Conservation (phyloP, 225 moss, liverwort and hornwort species). For the Marchantia paleacea region DNA sequence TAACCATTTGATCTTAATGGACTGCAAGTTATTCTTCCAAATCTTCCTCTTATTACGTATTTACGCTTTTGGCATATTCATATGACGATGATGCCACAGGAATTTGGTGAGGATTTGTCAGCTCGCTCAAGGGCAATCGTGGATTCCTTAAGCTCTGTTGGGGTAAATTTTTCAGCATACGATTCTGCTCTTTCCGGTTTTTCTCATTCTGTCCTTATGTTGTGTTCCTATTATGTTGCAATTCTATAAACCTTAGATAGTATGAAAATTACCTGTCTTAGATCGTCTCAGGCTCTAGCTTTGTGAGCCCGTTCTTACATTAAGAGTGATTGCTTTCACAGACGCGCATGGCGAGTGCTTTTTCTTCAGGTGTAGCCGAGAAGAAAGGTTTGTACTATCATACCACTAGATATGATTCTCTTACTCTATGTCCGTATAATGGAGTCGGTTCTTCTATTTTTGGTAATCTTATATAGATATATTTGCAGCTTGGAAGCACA, state of each 20-base stretch:
- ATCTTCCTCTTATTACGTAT: background rate
- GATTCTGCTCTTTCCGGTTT: background rate
- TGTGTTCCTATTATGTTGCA: background rate
- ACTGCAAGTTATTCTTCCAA: background rate
- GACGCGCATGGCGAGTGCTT: constrained; percentile 74
- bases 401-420: background rate
- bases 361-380: constrained; percentile 46
- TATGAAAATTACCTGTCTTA: background rate
- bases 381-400: constrained; percentile 27
- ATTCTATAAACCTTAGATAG: background rate
- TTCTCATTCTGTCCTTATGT: background rate
- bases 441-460: background rate
- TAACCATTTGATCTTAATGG: background rate
- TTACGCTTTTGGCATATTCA: background rate
- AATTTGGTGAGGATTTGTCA: constrained; percentile 83
- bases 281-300: background rate
- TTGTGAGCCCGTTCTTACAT: background rate
- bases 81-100: constrained; percentile 44
- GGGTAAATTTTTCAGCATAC: constrained; percentile 41
- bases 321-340: constrained; percentile 29
- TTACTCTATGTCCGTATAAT: background rate
- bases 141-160: constrained; percentile 72
- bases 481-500: background rate
- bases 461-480: background rate
- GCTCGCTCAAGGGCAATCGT: constrained; percentile 85